These are phyloP conservation scores for Beauveria scarabaeidicola DNA, from an alignment of 2,329 filamentous ascomycete species.

Conservation along the genomic window DNA sequence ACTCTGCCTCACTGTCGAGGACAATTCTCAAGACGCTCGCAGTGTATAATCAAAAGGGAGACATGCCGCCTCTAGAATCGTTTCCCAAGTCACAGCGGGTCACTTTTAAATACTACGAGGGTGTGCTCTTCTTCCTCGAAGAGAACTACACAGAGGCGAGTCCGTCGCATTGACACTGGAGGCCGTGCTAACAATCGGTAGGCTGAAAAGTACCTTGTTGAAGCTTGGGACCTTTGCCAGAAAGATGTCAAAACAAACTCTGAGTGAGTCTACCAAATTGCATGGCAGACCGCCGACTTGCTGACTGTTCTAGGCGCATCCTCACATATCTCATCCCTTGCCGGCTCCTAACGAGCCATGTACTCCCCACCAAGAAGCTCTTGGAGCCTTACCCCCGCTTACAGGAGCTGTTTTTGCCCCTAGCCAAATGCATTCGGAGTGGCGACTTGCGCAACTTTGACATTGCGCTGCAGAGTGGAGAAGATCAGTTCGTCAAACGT, in stretches of 20 bases:
- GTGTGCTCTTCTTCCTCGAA: slow-evolving; percentile 86
- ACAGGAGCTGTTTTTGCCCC: slow-evolving; percentile 67
- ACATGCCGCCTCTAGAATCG: slow-evolving; percentile 69
- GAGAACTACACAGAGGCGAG: slow-evolving; percentile 77
- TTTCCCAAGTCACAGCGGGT: slow-evolving; percentile 89
- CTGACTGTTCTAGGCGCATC: slow-evolving; percentile 56
- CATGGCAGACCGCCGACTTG: not conserved
- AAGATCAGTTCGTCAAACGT: slow-evolving; percentile 87
- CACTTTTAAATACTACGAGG: slow-evolving; percentile 93
- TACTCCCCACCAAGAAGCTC: slow-evolving; percentile 64
- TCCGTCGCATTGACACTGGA: not conserved
- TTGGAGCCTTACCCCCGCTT: slow-evolving; percentile 69
- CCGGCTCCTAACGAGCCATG: slow-evolving; percentile 79
- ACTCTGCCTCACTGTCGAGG: slow-evolving; percentile 79
- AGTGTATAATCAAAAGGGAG: slow-evolving; percentile 59
- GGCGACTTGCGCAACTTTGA: slow-evolving; percentile 83
- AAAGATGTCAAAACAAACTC: slow-evolving; percentile 64
- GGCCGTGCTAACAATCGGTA: slow-evolving; percentile 23
- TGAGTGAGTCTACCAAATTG: slow-evolving; percentile 51
- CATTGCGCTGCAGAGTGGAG: slow-evolving; percentile 66
- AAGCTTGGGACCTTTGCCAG: slow-evolving; percentile 77
- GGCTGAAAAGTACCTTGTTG: slow-evolving; percentile 72
- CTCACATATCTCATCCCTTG: slow-evolving; percentile 93
- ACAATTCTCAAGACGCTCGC: slow-evolving; percentile 80
- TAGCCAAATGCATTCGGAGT: slow-evolving; percentile 69